phyloP scores from a whole-genome alignment of 2,329 filamentous ascomycete genomes.

The Malbranchea zuffiana region DNA sequence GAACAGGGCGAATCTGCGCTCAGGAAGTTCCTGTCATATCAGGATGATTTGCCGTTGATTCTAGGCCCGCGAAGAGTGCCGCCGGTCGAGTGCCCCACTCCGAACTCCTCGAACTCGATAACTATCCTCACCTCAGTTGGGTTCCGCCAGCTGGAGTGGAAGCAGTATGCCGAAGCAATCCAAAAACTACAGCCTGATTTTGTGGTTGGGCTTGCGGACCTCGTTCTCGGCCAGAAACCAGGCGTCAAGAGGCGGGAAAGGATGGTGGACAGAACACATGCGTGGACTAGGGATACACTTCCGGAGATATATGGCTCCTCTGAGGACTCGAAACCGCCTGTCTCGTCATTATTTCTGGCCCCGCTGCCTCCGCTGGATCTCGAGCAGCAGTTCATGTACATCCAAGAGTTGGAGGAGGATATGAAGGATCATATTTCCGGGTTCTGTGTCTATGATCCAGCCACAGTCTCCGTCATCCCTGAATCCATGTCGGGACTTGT shows the following conservation, averaged over 20 bases:
- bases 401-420: constrained; percentile 60
- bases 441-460: constrained; percentile 67
- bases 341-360: constrained; percentile 47
- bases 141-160: constrained; percentile 58
- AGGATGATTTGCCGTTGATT: constrained; percentile 54
- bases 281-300: constrained; percentile 64
- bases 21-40: constrained; percentile 65
- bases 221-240: constrained; percentile 49
- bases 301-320: constrained; percentile 30
- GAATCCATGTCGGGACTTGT: constrained; percentile 52
- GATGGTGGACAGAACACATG: constrained; percentile 77
- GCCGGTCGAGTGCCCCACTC: constrained; percentile 55
- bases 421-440: constrained; percentile 48
- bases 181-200: constrained; percentile 66
- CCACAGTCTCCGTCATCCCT: constrained; percentile 57
- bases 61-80: constrained; percentile 69
- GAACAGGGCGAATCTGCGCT: constrained; percentile 46
- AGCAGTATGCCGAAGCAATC: constrained; percentile 57
- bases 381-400: constrained; percentile 66
- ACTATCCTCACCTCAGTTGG: constrained; percentile 79
- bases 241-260: constrained; percentile 64
- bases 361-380: constrained; percentile 64
- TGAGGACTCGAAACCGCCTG: constrained; percentile 21
- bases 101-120: constrained; percentile 60
- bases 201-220: constrained; percentile 64